Percentiles rank a stretch among this genome's conserved stretches.
These are phyloP conservation scores for Fusarium equiseti DNA, from an alignment of 2,329 filamentous ascomycete species.

Conservation along the genomic window DNA sequence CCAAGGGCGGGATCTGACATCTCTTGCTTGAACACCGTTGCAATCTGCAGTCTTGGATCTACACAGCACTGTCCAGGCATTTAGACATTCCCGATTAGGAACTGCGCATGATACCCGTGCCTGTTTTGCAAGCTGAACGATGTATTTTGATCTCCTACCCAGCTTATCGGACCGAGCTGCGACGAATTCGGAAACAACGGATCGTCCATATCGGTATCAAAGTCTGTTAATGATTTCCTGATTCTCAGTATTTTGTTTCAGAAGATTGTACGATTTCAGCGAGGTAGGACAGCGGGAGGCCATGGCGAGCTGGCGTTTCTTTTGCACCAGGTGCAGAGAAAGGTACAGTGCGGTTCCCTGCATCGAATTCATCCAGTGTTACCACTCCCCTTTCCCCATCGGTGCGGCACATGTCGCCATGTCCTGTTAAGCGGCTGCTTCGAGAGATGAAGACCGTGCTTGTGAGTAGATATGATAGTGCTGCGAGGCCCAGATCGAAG, in stretches of 20 bases:
- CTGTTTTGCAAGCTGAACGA: constrained; percentile 23
- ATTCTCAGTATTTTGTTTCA: constrained; percentile 46
- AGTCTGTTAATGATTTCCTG: constrained; percentile 14
- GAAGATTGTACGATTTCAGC: constrained; percentile 47
- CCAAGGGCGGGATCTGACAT: constrained; percentile 18
- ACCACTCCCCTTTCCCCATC: constrained; percentile 36
- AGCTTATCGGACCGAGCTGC: constrained; percentile 44
- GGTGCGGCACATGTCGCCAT: constrained; percentile 36
- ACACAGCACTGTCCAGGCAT: constrained; percentile 28
- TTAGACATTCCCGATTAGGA: constrained; percentile 6
- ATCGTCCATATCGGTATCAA: constrained; percentile 25
- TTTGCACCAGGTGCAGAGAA: constrained; percentile 39
- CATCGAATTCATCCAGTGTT: constrained; percentile 46
- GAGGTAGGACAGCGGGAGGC: constrained; percentile 46
- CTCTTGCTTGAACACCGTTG: constrained; percentile 38
- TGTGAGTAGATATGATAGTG: not conserved
- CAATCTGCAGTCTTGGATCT: constrained; percentile 8
- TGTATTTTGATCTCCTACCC: constrained; percentile 34
- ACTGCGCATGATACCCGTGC: constrained; percentile 25
- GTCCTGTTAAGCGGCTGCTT: constrained; percentile 26
- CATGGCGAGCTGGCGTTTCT: constrained; percentile 46
- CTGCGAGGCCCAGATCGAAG: not conserved
- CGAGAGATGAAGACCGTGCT: not conserved
- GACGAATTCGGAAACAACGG: constrained; percentile 34
- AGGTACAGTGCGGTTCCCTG: constrained; percentile 45